Percentiles rank a stretch among this genome's conserved stretches.
phyloP scores from a whole-genome alignment of 805 yeast genomes.

The Ascoidea asiatica region DNA sequence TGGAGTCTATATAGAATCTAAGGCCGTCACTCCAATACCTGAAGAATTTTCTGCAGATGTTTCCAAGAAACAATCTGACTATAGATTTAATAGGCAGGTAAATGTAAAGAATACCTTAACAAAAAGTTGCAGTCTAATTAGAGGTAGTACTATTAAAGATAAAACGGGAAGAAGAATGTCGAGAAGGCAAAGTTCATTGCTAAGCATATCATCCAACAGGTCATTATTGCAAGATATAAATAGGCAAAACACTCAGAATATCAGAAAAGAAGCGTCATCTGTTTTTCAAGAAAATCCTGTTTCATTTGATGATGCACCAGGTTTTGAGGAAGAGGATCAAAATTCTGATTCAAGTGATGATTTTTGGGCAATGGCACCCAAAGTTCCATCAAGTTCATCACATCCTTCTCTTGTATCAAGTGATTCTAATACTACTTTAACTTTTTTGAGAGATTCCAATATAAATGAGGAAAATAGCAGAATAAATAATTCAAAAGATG shows the following conservation, averaged over 20 bases:
- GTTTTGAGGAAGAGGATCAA: conserved; percentile 19
- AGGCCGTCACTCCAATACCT: background rate
- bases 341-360: conserved; percentile 38
- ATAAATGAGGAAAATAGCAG: conserved; percentile 14
- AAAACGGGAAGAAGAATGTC: conserved; percentile 13
- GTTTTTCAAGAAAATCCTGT: conserved; percentile 64
- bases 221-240: conserved; percentile 51
- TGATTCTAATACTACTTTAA: too few species aligned
- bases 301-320: conserved; percentile 21
- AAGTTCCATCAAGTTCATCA: too few species aligned
- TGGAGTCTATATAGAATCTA: background rate
- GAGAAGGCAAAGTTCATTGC: conserved; percentile 19
- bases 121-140: background rate
- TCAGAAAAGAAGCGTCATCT: conserved; percentile 53
- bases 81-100: background rate
- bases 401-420: too few species aligned
- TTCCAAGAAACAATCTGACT: background rate
- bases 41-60: background rate
- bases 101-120: too few species aligned
- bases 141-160: background rate
- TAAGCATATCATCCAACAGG: conserved; percentile 16
- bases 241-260: too few species aligned
- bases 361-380: conserved; percentile 42
- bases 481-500: conserved; percentile 1
- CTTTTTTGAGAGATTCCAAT: background rate